Conservation (phyloP, 83 land plant species). For the Picea abies region DNA sequence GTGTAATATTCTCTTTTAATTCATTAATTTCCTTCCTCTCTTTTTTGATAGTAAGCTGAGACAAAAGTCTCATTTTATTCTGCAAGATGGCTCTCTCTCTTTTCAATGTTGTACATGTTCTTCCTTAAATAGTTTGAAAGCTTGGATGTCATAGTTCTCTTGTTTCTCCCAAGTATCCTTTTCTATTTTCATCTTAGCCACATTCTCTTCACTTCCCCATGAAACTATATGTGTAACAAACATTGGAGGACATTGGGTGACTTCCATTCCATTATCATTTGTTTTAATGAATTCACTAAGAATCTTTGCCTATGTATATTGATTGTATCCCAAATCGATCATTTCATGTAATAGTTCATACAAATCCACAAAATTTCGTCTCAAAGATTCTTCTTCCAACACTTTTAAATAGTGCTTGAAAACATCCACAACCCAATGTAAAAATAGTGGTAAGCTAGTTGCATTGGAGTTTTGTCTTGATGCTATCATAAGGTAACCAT, state of each 20-base stretch:
- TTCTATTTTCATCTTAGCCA: too few relatives aligned
- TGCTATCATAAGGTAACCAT: too few relatives aligned
- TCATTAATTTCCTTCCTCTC: too few relatives aligned
- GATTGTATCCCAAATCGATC: slow-evolving; percentile 99
- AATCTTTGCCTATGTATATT: slow-evolving; percentile 97
- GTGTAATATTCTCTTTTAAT: too few relatives aligned
- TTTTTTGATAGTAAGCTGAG: too few relatives aligned
- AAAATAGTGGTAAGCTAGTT: slow-evolving; percentile 21
- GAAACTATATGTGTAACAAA: slow-evolving; percentile 99
- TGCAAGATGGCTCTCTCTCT: too few relatives aligned
- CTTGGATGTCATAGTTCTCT: too few relatives aligned
- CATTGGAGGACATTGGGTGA: slow-evolving; percentile 96
- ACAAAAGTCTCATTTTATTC: too few relatives aligned
- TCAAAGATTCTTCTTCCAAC: slow-evolving; percentile 95
- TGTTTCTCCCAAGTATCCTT: too few relatives aligned
- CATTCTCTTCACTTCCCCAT: slow-evolving; percentile 90
- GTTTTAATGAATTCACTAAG: slow-evolving; percentile 99
- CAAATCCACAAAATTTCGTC: slow-evolving; percentile 99
- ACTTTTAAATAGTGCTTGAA: slow-evolving; percentile 99
- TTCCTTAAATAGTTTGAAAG: too few relatives aligned
- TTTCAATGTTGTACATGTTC: too few relatives aligned
- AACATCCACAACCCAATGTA: slow-evolving; percentile 95
- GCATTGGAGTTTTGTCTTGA: too few relatives aligned
- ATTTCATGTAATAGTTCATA: slow-evolving; percentile 98
- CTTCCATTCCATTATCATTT: slow-evolving; percentile 99